A percentile compares a stretch with the other conserved stretches of the same genome.
Evolutionary conservation across 257 asterid species (phyloP).

Genomic region (Solanum lycopersicoides): DNA sequence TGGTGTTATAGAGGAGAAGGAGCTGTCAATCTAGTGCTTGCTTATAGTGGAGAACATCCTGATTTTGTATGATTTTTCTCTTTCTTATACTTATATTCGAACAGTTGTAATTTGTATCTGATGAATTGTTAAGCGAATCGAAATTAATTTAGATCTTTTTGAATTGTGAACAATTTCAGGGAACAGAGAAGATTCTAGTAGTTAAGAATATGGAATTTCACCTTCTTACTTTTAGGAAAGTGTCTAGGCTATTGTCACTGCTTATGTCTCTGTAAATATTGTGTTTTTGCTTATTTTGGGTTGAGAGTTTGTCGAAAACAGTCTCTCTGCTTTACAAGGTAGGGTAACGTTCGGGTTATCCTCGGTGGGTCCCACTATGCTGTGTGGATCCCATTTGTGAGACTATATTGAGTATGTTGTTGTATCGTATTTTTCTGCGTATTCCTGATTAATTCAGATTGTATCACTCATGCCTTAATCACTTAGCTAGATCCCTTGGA

Average conservation of each 20-base stretch:
- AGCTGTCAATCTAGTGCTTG: background rate
- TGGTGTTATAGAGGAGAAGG: slow-evolving; percentile 96
- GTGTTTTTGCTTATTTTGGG: background rate
- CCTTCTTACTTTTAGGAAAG: background rate
- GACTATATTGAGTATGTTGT: background rate
- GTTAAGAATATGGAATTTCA: background rate
- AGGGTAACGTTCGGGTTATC: background rate
- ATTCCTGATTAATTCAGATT: background rate
- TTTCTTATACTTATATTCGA: background rate
- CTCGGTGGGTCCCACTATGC: background rate
- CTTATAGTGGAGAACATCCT: background rate
- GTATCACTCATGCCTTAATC: background rate
- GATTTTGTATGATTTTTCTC: background rate
- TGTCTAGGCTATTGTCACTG: background rate
- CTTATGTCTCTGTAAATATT: background rate
- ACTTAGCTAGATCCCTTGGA: background rate
- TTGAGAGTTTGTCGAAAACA: background rate
- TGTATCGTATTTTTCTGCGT: background rate
- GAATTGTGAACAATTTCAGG: background rate
- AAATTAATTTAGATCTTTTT: background rate
- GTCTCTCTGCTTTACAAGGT: background rate
- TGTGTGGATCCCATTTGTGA: too few relatives aligned
- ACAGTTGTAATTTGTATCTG: background rate
- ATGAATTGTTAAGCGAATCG: background rate
- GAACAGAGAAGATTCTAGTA: background rate